Percentiles rank a stretch among this genome's conserved stretches.
phyloP scores from a whole-genome alignment of 2,329 filamentous ascomycete genomes.

The Seiridium cupressi region DNA sequence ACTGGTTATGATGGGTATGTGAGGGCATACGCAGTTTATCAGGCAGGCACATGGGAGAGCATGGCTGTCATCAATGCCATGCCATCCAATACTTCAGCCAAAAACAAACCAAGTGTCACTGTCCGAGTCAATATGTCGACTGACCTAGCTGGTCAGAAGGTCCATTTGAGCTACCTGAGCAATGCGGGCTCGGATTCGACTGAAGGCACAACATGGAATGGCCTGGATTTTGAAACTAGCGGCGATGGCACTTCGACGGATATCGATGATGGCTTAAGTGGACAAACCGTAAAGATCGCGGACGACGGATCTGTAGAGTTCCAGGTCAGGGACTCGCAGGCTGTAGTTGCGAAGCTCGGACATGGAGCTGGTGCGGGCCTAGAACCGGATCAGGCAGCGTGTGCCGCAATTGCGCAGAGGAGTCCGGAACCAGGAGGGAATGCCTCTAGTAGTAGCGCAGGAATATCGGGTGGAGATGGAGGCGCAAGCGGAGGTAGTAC shows the following conservation, averaged over 20 bases:
- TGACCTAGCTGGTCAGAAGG: constrained; percentile 34
- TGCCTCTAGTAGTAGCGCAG: too few species aligned
- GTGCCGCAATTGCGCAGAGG: neutral
- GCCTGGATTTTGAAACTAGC: constrained; percentile 41
- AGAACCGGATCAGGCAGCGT: constrained; percentile 5
- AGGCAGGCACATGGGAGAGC: constrained; percentile 36
- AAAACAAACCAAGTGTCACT: constrained; percentile 34
- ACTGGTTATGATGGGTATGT: constrained; percentile 36
- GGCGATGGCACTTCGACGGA: constrained; percentile 36
- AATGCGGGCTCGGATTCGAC: constrained; percentile 41
- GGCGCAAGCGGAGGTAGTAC: neutral
- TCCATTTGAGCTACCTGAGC: constrained; percentile 47
- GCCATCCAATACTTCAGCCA: constrained; percentile 35
- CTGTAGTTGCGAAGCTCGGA: constrained; percentile 43
- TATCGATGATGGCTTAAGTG: constrained; percentile 24
- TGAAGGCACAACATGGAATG: constrained; percentile 42
- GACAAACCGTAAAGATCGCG: constrained; percentile 28
- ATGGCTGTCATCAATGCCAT: constrained; percentile 45
- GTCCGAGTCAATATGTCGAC: constrained; percentile 38
- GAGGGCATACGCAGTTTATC: constrained; percentile 43
- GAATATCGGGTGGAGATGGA: neutral
- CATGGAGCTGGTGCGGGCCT: constrained; percentile 10
- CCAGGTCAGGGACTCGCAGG: constrained; percentile 40
- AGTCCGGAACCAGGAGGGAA: neutral
- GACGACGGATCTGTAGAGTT: constrained; percentile 31